Base-by-base conservation (phyloP, 331 rosid species). In the Acacia concinna region DNA sequence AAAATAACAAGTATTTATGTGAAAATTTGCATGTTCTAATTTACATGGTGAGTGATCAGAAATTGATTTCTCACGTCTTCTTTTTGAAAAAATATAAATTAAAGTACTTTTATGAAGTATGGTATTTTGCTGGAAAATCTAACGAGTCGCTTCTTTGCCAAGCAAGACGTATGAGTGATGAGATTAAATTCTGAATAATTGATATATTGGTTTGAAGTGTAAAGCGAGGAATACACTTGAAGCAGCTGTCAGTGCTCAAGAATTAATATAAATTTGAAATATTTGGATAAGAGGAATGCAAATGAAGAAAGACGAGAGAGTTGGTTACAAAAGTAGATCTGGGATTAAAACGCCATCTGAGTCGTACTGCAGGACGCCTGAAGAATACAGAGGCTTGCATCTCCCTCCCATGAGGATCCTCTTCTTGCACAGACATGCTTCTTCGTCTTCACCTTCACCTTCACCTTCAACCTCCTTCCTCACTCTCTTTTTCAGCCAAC, bases 381-480 rank as follows among this genome's bases (percentile, higher is more conserved):
- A 84, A 43, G 86, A 77, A 37, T 70, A 70, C 64, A 89, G 59
- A 6, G 93, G 92, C 76, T 62, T 92, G 90, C 95, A 92, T 75
- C 83, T 92, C 56, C 40, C 64, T 83, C 97, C 97, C 91, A 87
- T 84, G 23, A 92, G 89, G 78, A 90, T 92, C 82, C 93, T 92
- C 85, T 84, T 92, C 85, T 84, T 90, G 83, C 97, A 92, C 37
- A 92, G 74, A 80, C 97, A 92, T 46, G 90, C 68, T 40, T 86
- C 37, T 8, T 70, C 75, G 0, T 52, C 64, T 5, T 63, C 78
- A 3, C 37, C 71, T 25, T 57, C n/a, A 23, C 25, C 82, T 43
- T 25, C 85, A 23, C 0, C 73, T n/a, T 52, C 78, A 74, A 15
- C 47, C 59, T 72, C 32, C 56, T 77, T 37, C 1, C 15, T 63